Percentiles rank a stretch among this genome's conserved stretches.
Conservation (phyloP, 2,329 filamentous ascomycete genomes). For the Dactylella cylindrospora region DNA sequence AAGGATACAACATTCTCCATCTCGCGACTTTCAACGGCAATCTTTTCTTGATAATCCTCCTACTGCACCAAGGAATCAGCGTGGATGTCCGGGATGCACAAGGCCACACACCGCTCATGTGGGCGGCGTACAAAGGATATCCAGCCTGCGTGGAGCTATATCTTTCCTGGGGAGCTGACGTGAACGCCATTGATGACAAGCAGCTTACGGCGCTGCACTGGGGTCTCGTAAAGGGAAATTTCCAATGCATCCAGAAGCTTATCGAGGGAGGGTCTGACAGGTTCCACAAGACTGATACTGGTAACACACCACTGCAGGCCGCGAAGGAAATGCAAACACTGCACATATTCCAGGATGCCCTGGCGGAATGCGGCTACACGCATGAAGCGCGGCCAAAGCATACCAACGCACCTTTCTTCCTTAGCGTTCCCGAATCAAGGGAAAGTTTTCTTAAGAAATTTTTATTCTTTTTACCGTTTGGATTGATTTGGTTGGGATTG, state of each 20-base stretch:
- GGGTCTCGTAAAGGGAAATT: constrained; percentile 90
- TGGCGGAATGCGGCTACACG: constrained; percentile 81
- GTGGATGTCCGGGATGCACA: constrained; percentile 87
- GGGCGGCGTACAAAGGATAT: constrained; percentile 97
- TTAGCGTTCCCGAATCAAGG: constrained; percentile 38
- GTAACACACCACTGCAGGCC: constrained; percentile 84
- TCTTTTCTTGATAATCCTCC: constrained; percentile 79
- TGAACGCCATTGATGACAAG: constrained; percentile 84
- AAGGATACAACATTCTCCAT: constrained; percentile 97
- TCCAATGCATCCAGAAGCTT: constrained; percentile 85
- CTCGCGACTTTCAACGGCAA: constrained; percentile 97
- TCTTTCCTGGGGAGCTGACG: constrained; percentile 90
- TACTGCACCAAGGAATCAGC: constrained; percentile 92
- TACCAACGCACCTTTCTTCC: constrained; percentile 50
- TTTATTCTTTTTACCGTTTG: constrained; percentile 84
- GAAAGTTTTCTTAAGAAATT: constrained; percentile 73
- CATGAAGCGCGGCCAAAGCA: constrained; percentile 71
- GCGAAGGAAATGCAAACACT: constrained; percentile 87
- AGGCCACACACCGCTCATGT: constrained; percentile 95
- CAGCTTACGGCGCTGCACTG: constrained; percentile 95
- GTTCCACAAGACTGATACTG: constrained; percentile 82
- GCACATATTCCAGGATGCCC: constrained; percentile 76
- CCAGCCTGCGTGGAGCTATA: constrained; percentile 89
- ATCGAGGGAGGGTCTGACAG: constrained; percentile 94
- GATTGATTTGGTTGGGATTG: constrained; percentile 70